Percentiles rank a stretch among this genome's conserved stretches.
Conservation (phyloP, 805 yeast species). For the Candida dendrica region DNA sequence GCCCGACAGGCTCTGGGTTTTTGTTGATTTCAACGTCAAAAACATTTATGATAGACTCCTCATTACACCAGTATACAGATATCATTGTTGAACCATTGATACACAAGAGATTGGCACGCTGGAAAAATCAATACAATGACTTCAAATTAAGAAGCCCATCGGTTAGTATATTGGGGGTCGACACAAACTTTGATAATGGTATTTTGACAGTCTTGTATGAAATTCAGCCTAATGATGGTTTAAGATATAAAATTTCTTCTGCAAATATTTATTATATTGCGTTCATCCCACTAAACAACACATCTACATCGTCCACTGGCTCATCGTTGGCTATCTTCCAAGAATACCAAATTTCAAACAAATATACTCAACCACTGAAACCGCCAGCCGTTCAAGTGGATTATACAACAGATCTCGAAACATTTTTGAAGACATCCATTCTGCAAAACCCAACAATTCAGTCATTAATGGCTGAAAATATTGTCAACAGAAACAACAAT, state of each 20-base stretch:
- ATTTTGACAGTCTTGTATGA: slow-evolving; percentile 15
- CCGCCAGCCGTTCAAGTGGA: not conserved
- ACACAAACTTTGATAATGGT: slow-evolving; percentile 11
- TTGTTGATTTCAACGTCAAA: slow-evolving; percentile 6
- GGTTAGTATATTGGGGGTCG: slow-evolving; percentile 11
- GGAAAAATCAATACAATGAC: slow-evolving; percentile 18
- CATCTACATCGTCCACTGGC: not conserved
- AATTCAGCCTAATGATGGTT: slow-evolving; percentile 10
- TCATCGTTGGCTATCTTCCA: slow-evolving; percentile 17
- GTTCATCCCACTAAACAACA: slow-evolving; percentile 8
- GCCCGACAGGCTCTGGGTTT: slow-evolving; percentile 4
- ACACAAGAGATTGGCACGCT: slow-evolving; percentile 8
- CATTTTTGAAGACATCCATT: slow-evolving; percentile 6
- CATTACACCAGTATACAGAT: slow-evolving; percentile 3
- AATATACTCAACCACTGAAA: not conserved
- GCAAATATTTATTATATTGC: slow-evolving; percentile 11
- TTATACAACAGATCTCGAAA: slow-evolving; percentile 3
- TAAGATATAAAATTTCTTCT: slow-evolving; percentile 18
- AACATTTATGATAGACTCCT: slow-evolving; percentile 4
- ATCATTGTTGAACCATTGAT: slow-evolving; percentile 8
- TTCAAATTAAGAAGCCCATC: slow-evolving; percentile 13
- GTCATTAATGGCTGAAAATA: slow-evolving; percentile 7
- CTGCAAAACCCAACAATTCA: slow-evolving; percentile 3
- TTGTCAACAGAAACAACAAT: slow-evolving; percentile 13
- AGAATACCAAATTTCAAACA: slow-evolving; percentile 11